Evolutionary conservation across 1,284 basidiomycete species (phyloP), one percentile per base, ranked within the genome.

Genomic region (Ganoderma sinense): DNA sequence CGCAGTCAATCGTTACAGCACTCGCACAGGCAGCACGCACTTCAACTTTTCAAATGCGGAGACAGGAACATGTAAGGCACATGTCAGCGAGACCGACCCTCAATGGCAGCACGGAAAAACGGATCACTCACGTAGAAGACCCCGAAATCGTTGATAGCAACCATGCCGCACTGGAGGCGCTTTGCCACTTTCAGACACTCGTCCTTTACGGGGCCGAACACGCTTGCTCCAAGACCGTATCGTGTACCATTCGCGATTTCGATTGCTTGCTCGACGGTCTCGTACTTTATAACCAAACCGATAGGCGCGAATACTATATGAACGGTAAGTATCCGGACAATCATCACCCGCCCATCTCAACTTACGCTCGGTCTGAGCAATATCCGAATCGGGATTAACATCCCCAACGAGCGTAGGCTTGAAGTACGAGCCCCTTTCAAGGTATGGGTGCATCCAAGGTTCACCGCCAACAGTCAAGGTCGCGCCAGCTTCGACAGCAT

Each of bases 61-160:
- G 66, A 66, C 69, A 51, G 8, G 26, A 11, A n/a, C n/a, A 48
- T 11, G 16, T 16, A 41, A 7, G 36, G 6, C 36, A 36, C 36
- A 36, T 8, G 39, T 56, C 59, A 65, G 65, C 56, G 4, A 41
- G 64, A 51, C 36, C 40, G 29, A 39, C 66, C 26, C 10, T 18
- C 11, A 20, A 18, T 36, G 14, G 7, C 43, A 11, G 10, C 10
- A 55, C 36, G 8, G 36, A 20, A 20, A 51, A 4, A 16, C 64
- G 66, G 23, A 36, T 23, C 16, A 85, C 92, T 83, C 75, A 94
- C 92, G 80, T 98, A 99, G 83, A 94, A 97, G 3, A 97, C 94
- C 29, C 91, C 97, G 80, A 94, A 98, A 82, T 97, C 96, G 77
- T 99, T 99, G 76, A 98, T 87, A 45, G 97, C 93, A 11, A 99